A percentile compares a stretch with the other conserved stretches of the same genome.
Evolutionary conservation across 2,329 filamentous ascomycete species (phyloP).

Genomic region (Corynespora cassiicola): DNA sequence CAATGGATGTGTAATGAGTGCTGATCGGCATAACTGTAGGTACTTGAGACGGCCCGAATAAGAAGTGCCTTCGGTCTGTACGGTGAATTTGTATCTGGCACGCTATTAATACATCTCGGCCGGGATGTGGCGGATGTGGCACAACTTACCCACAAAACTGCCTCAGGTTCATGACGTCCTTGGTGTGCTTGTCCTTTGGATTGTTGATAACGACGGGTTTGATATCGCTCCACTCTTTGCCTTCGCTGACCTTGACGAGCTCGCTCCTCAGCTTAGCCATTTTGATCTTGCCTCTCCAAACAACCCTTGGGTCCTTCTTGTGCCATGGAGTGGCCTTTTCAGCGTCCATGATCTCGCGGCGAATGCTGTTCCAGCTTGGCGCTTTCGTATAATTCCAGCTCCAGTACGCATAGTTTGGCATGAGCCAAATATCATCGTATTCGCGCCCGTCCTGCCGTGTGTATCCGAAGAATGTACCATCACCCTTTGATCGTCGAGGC

Average conservation of each 20-base stretch:
- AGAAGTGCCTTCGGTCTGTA: conserved; percentile 60
- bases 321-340: conserved; percentile 31
- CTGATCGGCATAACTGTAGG: conserved; percentile 56
- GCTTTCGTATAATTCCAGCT: conserved; percentile 44
- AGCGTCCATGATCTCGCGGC: conserved; percentile 29
- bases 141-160: conserved; percentile 37
- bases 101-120: conserved; percentile 1
- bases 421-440: conserved; percentile 42
- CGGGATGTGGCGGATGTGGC: background rate
- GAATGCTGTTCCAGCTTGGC: conserved; percentile 42
- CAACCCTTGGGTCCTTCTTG: conserved; percentile 37
- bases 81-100: conserved; percentile 58
- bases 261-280: conserved; percentile 38
- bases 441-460: conserved; percentile 33
- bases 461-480: conserved; percentile 37
- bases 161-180: conserved; percentile 41
- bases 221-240: conserved; percentile 40
- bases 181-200: conserved; percentile 32
- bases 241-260: conserved; percentile 33
- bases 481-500: conserved; percentile 32
- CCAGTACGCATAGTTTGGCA: conserved; percentile 45
- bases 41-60: conserved; percentile 63
- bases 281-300: conserved; percentile 42
- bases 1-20: conserved; percentile 38
- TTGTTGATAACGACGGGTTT: conserved; percentile 44